Percentiles rank a stretch among this genome's conserved stretches.
Conservation (phyloP, 306 rosid species). For the Cyamopsis tetragonoloba region DNA sequence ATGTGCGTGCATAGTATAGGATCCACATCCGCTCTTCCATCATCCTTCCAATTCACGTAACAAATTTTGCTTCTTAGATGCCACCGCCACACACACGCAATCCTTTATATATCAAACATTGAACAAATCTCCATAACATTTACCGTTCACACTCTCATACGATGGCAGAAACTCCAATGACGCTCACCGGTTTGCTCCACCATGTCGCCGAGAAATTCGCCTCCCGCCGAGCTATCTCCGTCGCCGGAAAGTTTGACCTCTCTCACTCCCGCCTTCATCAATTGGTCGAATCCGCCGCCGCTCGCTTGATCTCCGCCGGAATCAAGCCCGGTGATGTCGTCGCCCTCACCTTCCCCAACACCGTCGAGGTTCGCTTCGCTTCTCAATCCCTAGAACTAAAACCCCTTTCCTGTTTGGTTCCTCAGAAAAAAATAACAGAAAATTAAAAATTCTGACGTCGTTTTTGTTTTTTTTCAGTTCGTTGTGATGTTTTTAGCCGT, state of each 20-base stretch:
- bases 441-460: not conserved
- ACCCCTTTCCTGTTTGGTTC: too few relatives aligned
- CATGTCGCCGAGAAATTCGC: slow-evolving; percentile 42
- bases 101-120: not conserved
- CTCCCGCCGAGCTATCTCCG: slow-evolving; percentile 59
- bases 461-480: slow-evolving; percentile 32
- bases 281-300: slow-evolving; percentile 61
- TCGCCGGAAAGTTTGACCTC: slow-evolving; percentile 58
- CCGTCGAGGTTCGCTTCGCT: slow-evolving; percentile 54
- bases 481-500: slow-evolving; percentile 75
- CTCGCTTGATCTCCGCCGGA: slow-evolving; percentile 49
- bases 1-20: not conserved
- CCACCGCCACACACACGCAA: not conserved
- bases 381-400: too few relatives aligned
- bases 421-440: not conserved
- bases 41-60: not conserved
- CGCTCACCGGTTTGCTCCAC: slow-evolving; percentile 56
- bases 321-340: slow-evolving; percentile 61
- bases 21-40: not conserved
- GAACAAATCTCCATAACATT: not conserved
- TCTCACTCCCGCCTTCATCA: slow-evolving; percentile 47
- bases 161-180: slow-evolving; percentile 50
- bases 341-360: slow-evolving; percentile 81
- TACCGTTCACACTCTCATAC: not conserved
- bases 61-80: not conserved